Base-by-base conservation (phyloP, 2,329 filamentous ascomycete genomes). In the Colletotrichum destructivum region DNA sequence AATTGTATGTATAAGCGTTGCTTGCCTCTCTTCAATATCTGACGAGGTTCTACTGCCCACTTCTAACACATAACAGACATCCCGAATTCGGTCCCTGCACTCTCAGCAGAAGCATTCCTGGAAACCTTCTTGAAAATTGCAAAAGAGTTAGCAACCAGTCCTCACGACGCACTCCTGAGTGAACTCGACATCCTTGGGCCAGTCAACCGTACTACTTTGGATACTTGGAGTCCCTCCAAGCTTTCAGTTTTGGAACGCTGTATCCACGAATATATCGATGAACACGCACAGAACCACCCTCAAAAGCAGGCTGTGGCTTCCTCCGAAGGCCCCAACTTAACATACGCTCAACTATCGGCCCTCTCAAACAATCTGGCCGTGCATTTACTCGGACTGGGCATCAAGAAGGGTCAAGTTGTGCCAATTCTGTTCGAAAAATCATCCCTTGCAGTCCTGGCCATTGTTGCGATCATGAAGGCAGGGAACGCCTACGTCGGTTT, bases 381-480 rank as follows among this genome's bases (percentile, higher is more conserved):
- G 3, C 80, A 86, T 62, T 82, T 94, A 0, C 77, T 85, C 2
- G 82, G 84, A 26, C 79, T 84, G 8, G 88, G 88, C 0, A 83
- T 89, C 0, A 79, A 82, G 0, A 83, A 85, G 1, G 87, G 88
- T 12, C 84, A 88, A 7, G 83, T 92, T 6, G 86, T 95, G 2
- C 90, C 90, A 7, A 85, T 95, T 6, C 87, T 91, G 23, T 86
- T 94, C 75, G 89, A 93, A 49, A 94, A 94, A 81, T 92, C 88
- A 15, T 82, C 90, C 15, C 87, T 92, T 78, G 85, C 93, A 0
- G 91, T 94, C 61, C 82, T 94, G 49, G 87, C 91, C 8, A 91
- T 95, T 72, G 84, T 95, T n/a, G 92, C 92, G 0, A 86, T 91
- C 2, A 82, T 94, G 42, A 92, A 93, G 75, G 81, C 86, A 3